A percentile compares a stretch with the other conserved stretches of the same genome.
Evolutionary conservation across 768 basidiomycete genomes (phyloP).

Genomic region (Suillus sp.): DNA sequence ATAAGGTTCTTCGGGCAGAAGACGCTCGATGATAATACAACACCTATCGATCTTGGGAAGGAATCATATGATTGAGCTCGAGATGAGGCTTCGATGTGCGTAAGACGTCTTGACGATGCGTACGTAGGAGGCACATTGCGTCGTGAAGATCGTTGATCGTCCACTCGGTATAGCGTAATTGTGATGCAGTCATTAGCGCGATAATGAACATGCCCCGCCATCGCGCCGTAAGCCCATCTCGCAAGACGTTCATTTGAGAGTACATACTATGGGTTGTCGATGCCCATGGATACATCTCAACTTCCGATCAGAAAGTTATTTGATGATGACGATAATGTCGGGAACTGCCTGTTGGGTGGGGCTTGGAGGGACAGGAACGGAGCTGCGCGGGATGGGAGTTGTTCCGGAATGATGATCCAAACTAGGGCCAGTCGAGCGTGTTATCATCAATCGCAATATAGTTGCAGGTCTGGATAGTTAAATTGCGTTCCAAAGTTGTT

Average conservation of each 20-base stretch:
- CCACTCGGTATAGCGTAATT: not conserved
- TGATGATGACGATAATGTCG: not conserved
- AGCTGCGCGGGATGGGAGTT: not conserved
- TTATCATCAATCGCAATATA: not conserved
- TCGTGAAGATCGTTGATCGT: not conserved
- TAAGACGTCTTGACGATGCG: slow-evolving; percentile 3
- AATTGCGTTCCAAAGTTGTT: not conserved
- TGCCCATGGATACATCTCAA: not conserved
- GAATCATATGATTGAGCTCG: slow-evolving; percentile 1
- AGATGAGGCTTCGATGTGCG: not conserved
- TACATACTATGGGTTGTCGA: not conserved
- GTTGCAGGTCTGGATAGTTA: not conserved
- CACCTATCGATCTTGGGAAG: not conserved
- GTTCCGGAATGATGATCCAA: not conserved
- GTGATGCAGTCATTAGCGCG: not conserved
- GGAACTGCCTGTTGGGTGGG: slow-evolving; percentile 1
- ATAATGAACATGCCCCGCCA: not conserved
- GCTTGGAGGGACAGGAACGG: not conserved
- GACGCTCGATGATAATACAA: not conserved
- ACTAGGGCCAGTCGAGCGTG: not conserved
- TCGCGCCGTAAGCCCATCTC: slow-evolving; percentile 1
- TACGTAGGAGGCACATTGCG: not conserved
- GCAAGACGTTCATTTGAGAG: not conserved
- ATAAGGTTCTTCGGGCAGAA: not conserved
- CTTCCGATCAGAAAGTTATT: not conserved